phyloP scores from a whole-genome alignment of 2,329 filamentous ascomycete species.

The Talaromyces rugulosus region DNA sequence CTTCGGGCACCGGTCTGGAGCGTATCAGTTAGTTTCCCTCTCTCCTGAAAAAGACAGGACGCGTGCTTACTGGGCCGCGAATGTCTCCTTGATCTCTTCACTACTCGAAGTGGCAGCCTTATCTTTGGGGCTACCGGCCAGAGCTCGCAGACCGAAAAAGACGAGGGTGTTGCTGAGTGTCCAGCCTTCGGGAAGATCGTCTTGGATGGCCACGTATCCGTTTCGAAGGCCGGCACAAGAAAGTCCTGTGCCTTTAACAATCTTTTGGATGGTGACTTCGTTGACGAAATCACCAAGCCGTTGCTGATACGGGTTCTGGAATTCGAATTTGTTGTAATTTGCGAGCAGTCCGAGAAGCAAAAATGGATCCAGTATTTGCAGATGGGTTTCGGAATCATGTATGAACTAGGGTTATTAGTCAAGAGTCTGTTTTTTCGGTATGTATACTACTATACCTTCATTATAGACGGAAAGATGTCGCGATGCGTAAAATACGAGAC shows the following conservation, averaged over 20 bases:
- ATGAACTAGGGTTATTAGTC: constrained; percentile 59
- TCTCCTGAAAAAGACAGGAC: constrained; percentile 14
- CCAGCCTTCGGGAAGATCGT: constrained; percentile 90
- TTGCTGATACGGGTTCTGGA: constrained; percentile 91
- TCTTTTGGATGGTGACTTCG: constrained; percentile 76
- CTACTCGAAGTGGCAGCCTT: constrained; percentile 60
- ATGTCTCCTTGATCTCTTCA: constrained; percentile 78
- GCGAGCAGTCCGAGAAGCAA: constrained; percentile 79
- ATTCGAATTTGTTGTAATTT: constrained; percentile 99
- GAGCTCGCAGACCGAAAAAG: constrained; percentile 76
- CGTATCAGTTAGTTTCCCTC: constrained; percentile 19
- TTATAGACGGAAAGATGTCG: constrained; percentile 88
- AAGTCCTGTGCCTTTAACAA: constrained; percentile 70
- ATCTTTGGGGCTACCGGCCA: constrained; percentile 65
- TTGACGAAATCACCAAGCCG: constrained; percentile 95
- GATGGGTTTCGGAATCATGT: constrained; percentile 67
- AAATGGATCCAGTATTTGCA: constrained; percentile 68
- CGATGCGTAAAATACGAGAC: constrained; percentile 92
- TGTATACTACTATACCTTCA: constrained; percentile 64
- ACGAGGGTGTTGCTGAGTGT: constrained; percentile 72
- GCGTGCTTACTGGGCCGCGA: constrained; percentile 66
- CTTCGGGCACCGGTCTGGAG: constrained; percentile 69
- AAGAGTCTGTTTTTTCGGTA: not conserved
- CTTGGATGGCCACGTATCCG: constrained; percentile 79
- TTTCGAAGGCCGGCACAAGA: constrained; percentile 65